Conservation (phyloP, 257 asterid genomes). For the Scutellaria baicalensis region DNA sequence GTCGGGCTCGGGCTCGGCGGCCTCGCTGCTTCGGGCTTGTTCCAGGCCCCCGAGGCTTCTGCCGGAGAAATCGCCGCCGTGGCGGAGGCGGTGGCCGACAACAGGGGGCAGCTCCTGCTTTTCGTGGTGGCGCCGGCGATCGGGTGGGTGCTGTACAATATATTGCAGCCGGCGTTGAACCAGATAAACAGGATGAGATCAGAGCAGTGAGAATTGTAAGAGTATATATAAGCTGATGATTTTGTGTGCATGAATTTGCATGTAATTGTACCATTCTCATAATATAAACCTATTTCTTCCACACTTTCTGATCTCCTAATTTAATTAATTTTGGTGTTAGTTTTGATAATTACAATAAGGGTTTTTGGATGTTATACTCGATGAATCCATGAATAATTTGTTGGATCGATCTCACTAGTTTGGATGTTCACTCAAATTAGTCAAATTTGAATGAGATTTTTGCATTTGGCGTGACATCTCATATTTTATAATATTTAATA, state of each 20-base stretch:
- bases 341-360: too few species aligned
- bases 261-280: constrained; percentile 21
- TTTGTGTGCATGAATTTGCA: constrained; percentile 8
- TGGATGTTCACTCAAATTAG: too few species aligned
- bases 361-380: too few species aligned
- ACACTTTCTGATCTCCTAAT: not conserved
- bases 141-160: constrained; percentile 71
- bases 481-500: too few species aligned
- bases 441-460: too few species aligned
- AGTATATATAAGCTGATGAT: not conserved
- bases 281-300: constrained; percentile 18
- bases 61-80: constrained; percentile 43
- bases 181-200: constrained; percentile 89
- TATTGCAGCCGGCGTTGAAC: constrained; percentile 91
- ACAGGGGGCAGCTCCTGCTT: constrained; percentile 76
- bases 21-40: constrained; percentile 41
- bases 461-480: too few species aligned
- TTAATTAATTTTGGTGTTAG: not conserved
- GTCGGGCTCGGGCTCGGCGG: constrained; percentile 74
- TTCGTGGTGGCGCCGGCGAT: constrained; percentile 86
- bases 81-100: constrained; percentile 62
- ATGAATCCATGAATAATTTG: too few species aligned
- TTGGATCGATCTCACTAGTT: too few species aligned
- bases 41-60: constrained; percentile 48
- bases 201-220: constrained; percentile 12